phyloP scores from a whole-genome alignment of 495 filamentous ascomycete genomes.

The Penicillium salamii region DNA sequence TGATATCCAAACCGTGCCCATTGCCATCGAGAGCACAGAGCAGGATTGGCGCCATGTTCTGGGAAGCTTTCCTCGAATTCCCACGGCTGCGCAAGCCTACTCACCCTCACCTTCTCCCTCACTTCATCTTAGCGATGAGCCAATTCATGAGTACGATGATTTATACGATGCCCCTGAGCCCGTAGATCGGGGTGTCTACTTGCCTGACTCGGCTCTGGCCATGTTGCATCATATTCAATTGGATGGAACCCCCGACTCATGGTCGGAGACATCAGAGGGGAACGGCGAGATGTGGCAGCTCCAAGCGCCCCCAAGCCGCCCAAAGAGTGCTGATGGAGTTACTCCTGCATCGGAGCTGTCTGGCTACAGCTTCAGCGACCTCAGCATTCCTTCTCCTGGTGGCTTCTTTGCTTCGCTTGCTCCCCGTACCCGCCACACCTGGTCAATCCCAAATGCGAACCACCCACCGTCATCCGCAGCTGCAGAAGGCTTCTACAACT shows the following conservation, averaged over 20 bases:
- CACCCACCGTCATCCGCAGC: conserved; percentile 72
- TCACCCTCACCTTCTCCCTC: conserved; percentile 7
- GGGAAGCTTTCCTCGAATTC: conserved; percentile 36
- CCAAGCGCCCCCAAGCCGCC: conserved; percentile 25
- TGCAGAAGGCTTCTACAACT: conserved; percentile 79
- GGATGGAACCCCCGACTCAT: conserved; percentile 45
- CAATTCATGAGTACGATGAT: conserved; percentile 16
- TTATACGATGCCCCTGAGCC: conserved; percentile 43
- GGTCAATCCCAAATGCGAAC: conserved; percentile 51
- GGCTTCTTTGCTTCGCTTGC: conserved; percentile 86
- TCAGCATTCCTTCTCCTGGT: conserved; percentile 85
- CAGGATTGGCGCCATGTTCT: conserved; percentile 42
- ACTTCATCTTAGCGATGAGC: conserved; percentile 25
- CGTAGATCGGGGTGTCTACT: conserved; percentile 58
- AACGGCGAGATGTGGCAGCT: conserved; percentile 49
- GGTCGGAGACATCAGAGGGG: conserved; percentile 46
- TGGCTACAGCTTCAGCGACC: conserved; percentile 57
- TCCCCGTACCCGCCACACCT: conserved; percentile 69
- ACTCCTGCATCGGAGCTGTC: conserved; percentile 49
- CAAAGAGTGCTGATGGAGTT: conserved; percentile 40
- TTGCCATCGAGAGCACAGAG: conserved; percentile 33
- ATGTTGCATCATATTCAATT: conserved; percentile 73
- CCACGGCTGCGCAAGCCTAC: conserved; percentile 15
- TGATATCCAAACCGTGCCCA: conserved; percentile 30
- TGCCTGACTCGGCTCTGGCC: conserved; percentile 73